Evolutionary conservation across 2,329 filamentous ascomycete species (phyloP).

Genomic region (Aspergillus sojae): DNA sequence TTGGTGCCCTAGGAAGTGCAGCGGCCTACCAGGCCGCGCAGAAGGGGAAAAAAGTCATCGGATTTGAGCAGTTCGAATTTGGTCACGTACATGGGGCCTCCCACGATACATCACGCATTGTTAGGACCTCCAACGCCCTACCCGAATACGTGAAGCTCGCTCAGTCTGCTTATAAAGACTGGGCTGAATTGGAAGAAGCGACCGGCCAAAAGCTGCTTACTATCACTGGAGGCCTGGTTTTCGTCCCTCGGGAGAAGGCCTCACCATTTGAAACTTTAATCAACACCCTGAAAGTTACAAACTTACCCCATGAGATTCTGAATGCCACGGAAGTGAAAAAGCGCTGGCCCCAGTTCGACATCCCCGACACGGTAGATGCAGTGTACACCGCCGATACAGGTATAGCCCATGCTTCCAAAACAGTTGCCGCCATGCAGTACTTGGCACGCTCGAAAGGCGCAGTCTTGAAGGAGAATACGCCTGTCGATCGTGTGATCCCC

Average conservation of each 20-base stretch:
- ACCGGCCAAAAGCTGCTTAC: not conserved
- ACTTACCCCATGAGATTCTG: not conserved
- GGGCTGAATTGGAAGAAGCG: not conserved
- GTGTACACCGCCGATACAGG: not conserved
- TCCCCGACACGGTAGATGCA: not conserved
- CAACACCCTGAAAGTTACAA: not conserved
- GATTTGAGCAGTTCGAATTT: not conserved
- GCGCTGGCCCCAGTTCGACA: not conserved
- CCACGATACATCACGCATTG: not conserved
- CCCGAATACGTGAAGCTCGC: not conserved
- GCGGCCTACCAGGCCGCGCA: not conserved
- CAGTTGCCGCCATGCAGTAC: not conserved
- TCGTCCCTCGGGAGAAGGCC: not conserved
- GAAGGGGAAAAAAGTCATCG: not conserved
- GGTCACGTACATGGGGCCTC: not conserved
- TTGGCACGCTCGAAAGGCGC: not conserved
- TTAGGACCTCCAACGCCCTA: not conserved
- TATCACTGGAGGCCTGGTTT: not conserved
- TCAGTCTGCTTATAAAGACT: not conserved
- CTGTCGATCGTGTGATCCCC: not conserved
- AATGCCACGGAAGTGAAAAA: not conserved
- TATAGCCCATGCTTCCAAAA: not conserved
- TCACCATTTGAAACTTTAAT: not conserved
- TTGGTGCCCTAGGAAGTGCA: not conserved
- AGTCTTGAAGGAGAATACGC: not conserved